Base-by-base conservation (phyloP, 2,329 filamentous ascomycete species). In the Xylaria sp. region DNA sequence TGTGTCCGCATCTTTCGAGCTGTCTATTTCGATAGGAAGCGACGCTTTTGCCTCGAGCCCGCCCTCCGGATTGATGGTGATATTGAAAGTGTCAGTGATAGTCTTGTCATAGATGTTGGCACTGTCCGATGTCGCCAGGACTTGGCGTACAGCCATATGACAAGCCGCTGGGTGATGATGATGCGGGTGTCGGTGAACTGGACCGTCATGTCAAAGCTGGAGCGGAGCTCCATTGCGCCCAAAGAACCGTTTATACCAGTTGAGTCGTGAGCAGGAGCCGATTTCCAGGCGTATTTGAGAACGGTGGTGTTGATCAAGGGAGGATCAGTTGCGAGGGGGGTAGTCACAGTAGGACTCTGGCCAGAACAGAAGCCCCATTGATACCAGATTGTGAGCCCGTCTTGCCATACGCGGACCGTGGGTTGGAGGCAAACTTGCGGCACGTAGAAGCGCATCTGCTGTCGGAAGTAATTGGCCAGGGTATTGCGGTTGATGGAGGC, bases 401-500 rank as follows among this genome's bases (percentile, higher is more conserved):
- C 9, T 5, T 31, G 9, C 28, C 9, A 4, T 9, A 31, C 28
- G 5, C 28, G 28, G 9, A 31, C 4, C 28, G 5, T 9, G 28
- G 9, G 5, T 31, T 5, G 9, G 9, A 31, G 28, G 28, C 4
- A 9, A 31, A 31, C 9, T 5, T 5, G 28, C 9, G 28, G 9
- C 28, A 5, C 28, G n/a, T 9, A 31, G 28, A 31, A n/a, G n/a
- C n/a, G n/a, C n/a, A n/a, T n/a, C n/a, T n/a, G n/a, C n/a, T n/a
- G n/a, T n/a, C n/a, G n/a, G 38, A 59, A 51, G 7, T 33, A 46
- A 2, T 17, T n/a, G 25, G 23, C 56, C 17, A 59, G 6, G 2
- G 40, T 33, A 31, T 52, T 52, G n/a, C 56, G 56, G 17, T 59
- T 59, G 47, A 59, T 38, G n/a, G 56, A 11, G 2, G 53, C 53